These are phyloP conservation scores for Kwoniella botswanensis DNA, from an alignment of 768 basidiomycete genomes.

Conservation along the genomic window DNA sequence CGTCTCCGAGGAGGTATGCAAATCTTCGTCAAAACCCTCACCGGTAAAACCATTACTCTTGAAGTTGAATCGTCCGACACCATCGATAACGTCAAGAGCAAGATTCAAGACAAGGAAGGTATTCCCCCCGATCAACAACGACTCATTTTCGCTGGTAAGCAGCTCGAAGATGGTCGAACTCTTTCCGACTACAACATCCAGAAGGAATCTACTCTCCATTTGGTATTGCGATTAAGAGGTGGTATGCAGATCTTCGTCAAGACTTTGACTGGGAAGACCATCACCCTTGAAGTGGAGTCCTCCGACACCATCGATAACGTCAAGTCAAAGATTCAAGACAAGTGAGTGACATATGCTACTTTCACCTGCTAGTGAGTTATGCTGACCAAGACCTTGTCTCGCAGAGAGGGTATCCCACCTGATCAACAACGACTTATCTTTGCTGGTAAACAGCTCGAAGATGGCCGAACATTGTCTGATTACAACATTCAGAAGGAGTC, in stretches of 20 bases:
- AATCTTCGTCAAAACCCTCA: constrained; percentile 61
- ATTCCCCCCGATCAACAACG: constrained; percentile 93
- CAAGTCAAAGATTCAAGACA: constrained; percentile 93
- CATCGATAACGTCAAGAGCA: constrained; percentile 91
- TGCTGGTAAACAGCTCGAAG: constrained; percentile 90
- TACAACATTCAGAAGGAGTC: constrained; percentile 63
- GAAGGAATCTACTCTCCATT: constrained; percentile 59
- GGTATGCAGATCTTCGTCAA: constrained; percentile 73
- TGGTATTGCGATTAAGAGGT: constrained; percentile 81
- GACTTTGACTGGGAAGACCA: constrained; percentile 59
- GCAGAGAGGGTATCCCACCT: constrained; percentile 59
- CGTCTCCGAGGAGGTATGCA: constrained; percentile 56
- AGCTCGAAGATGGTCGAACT: constrained; percentile 88
- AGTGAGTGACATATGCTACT: no score
- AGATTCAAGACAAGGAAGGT: constrained; percentile 93
- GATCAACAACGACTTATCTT: constrained; percentile 92
- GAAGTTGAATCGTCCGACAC: constrained; percentile 93
- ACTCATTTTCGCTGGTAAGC: constrained; percentile 90
- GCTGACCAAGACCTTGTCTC: not conserved
- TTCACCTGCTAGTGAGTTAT: no score
- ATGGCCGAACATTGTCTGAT: constrained; percentile 86
- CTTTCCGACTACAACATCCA: constrained; percentile 75
- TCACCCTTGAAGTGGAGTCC: constrained; percentile 74
- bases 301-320: constrained; percentile 93
- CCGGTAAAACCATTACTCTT: constrained; percentile 88